phyloP scores from a whole-genome alignment of 2,329 filamentous ascomycete genomes.

The Aspergillus arachidicola region DNA sequence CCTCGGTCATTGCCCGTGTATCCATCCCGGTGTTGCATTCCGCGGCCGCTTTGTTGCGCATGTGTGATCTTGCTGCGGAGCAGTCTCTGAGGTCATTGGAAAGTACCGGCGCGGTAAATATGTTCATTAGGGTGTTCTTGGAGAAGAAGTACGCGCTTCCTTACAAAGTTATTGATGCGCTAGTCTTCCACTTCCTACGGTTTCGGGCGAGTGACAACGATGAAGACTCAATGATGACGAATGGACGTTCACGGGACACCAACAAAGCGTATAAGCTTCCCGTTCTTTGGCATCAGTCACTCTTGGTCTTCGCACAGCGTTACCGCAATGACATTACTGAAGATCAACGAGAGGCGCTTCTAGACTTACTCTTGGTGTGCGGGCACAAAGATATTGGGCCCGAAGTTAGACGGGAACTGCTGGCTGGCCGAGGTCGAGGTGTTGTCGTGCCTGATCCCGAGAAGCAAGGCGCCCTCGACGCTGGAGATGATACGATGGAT shows the following conservation, averaged over 20 bases:
- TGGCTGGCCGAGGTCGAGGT: slow-evolving; percentile 85
- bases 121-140: slow-evolving; percentile 88
- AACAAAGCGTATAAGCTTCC: slow-evolving; percentile 69
- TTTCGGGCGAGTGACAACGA: slow-evolving; percentile 69
- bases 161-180: slow-evolving; percentile 88
- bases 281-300: slow-evolving; percentile 93
- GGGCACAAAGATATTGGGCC: slow-evolving; percentile 88
- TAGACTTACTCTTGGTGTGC: slow-evolving; percentile 82
- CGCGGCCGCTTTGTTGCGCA: slow-evolving; percentile 83
- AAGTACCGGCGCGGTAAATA: slow-evolving; percentile 87
- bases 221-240: slow-evolving; percentile 56
- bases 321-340: slow-evolving; percentile 97
- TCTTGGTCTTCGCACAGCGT: slow-evolving; percentile 88
- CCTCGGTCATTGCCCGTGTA: slow-evolving; percentile 79
- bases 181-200: slow-evolving; percentile 95
- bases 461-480: slow-evolving; percentile 64
- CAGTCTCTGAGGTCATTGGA: slow-evolving; percentile 78
- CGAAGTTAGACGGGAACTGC: slow-evolving; percentile 83
- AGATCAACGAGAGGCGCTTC: slow-evolving; percentile 85
- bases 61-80: slow-evolving; percentile 92
- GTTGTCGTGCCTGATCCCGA: slow-evolving; percentile 55
- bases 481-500: slow-evolving; percentile 89
- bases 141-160: slow-evolving; percentile 98
- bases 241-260: slow-evolving; percentile 44
- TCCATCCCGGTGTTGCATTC: slow-evolving; percentile 91